phyloP scores from a whole-genome alignment of 2,329 filamentous ascomycete genomes.

The Helminthosporium solani region DNA sequence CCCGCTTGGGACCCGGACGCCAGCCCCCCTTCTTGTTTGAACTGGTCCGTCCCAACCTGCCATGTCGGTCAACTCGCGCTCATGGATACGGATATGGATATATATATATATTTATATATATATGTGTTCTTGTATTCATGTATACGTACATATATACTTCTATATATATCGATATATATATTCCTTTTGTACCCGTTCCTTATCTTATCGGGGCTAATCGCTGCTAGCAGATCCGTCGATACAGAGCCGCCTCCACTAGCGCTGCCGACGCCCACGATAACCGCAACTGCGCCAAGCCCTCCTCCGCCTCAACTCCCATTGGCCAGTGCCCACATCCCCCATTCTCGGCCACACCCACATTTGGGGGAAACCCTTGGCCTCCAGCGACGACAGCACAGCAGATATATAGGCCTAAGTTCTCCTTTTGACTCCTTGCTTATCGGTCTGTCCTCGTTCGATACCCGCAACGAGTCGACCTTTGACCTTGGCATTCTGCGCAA shows the following conservation, averaged over 20 bases:
- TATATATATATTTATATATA: too few relatives aligned
- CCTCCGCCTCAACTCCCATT: constrained; percentile 33
- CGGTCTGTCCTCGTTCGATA: constrained; percentile 76
- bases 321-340: constrained; percentile 34
- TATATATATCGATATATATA: too few relatives aligned
- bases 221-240: constrained; percentile 41
- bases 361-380: constrained; percentile 63
- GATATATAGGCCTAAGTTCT: constrained; percentile 80
- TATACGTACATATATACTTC: too few relatives aligned
- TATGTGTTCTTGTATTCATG: too few relatives aligned
- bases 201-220: constrained; percentile 12
- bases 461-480: constrained; percentile 75
- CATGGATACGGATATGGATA: too few relatives aligned
- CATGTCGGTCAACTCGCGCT: too few relatives aligned
- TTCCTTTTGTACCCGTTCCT: neutral
- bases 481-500: constrained; percentile 65
- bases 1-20: constrained; percentile 3
- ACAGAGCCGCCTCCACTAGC: constrained; percentile 43
- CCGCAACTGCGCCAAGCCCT: constrained; percentile 42
- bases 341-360: too few relatives aligned
- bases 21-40: neutral
- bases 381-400: constrained; percentile 75
- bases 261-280: constrained; percentile 43
- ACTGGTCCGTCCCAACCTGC: too few relatives aligned
- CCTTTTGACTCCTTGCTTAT: constrained; percentile 83